Base-by-base conservation (phyloP, 108 stramenopile species). In the Cyclostephanos invisitatus region DNA sequence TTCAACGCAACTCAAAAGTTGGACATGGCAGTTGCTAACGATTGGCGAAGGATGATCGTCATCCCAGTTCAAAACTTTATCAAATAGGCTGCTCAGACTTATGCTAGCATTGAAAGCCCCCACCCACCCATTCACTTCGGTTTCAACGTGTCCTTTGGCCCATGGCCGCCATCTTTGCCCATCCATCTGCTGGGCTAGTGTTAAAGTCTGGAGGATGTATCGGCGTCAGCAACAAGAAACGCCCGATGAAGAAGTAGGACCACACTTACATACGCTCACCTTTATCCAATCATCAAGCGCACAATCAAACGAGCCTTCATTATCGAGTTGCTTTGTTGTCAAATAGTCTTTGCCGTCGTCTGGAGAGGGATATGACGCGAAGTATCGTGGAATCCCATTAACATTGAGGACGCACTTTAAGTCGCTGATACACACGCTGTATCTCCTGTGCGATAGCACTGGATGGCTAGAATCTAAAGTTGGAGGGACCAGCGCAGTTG, bases 381-480 rank as follows among this genome's bases (percentile, higher is more conserved):
- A 96, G n/a, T 89, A 70, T 47, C 89, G 81, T 42, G 96, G 80
- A 81, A 96, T 94, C 20, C 96, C 97, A 49, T 84, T 78, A 22
- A 98, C 93, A 73, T 94, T 96, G 32, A 98, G 77, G 7, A 97
- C 96, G 73, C 95, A 97, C 59, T 96, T 96, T 24, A 98, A 79
- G 82, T 98, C 97, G 28, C 87, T 87, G 11, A 96, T 86, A 65
- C 95, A 91, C 11, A 94, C 92, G 17, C 83, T 87, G 69, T 98
- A 98, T 42, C 97, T 77, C 27, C 96, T 84, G 73, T 96, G 88
- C 17, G 82, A 72, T 49, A 97, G 48, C 12, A 94, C 89, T 62
- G 79, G 79, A 53, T 94, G 91, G 55, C 77, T 81, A 22, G 91
- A 86, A 75, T 92, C 67, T 1, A 94, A 82, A 25, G 82, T 75